Evolutionary conservation across 176 grass and related monocot genomes (phyloP).

Genomic region (Rhynchospora breviuscula): DNA sequence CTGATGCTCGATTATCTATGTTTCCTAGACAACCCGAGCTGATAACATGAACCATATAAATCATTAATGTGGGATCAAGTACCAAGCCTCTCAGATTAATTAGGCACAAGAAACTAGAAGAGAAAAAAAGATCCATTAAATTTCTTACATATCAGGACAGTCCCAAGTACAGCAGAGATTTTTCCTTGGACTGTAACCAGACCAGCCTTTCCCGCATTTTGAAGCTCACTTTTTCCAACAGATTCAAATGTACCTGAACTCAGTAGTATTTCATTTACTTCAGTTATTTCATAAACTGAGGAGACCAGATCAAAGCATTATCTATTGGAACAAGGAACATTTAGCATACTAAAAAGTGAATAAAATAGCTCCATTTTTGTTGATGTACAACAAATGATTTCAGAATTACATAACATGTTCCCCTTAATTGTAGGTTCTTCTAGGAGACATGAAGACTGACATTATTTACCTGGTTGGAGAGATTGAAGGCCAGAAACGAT

Average conservation of each 20-base stretch:
- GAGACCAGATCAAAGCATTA: not conserved
- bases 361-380: not conserved
- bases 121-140: not conserved
- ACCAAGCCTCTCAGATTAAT: not conserved
- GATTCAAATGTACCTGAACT: constrained; percentile 63
- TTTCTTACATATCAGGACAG: constrained; percentile 76
- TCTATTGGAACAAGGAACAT: not conserved
- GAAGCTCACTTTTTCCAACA: constrained; percentile 53
- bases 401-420: not conserved
- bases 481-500: constrained; percentile 83
- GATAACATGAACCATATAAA: not conserved
- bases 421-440: not conserved
- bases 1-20: not conserved
- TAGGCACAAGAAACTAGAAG: not conserved
- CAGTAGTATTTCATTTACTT: not conserved
- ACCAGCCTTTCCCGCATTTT: constrained; percentile 83
- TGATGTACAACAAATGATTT: not conserved
- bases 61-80: not conserved
- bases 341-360: not conserved
- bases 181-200: constrained; percentile 84
- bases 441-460: not conserved
- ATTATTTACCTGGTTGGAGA: constrained; percentile 62
- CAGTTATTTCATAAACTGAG: not conserved
- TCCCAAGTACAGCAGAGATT: constrained; percentile 76
- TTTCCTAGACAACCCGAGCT: not conserved